Conservation (phyloP, 75 land plant species). For the Cupressus sempervirens region DNA sequence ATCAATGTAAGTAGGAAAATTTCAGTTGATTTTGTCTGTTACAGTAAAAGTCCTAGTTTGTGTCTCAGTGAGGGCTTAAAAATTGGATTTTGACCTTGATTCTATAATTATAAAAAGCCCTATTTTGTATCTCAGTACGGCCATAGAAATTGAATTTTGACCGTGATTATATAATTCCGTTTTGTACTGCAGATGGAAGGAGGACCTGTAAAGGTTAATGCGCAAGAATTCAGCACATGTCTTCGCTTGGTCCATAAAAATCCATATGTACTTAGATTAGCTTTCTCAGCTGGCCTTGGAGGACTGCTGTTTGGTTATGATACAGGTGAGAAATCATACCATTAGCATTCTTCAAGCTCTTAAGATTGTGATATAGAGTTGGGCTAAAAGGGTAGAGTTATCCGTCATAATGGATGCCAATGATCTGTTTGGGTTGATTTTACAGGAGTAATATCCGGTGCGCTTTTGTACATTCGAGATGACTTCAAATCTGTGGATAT, state of each 20-base stretch:
- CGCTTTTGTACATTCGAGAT: constrained; percentile 70
- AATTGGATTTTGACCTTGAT: background rate
- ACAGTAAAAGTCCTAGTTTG: background rate
- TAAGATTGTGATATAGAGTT: background rate
- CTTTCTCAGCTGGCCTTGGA: constrained; percentile 66
- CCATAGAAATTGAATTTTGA: background rate
- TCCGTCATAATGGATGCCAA: background rate
- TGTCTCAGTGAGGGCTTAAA: background rate
- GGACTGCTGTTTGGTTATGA: constrained; percentile 83
- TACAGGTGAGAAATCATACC: constrained; percentile 48
- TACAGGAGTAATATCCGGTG: constrained; percentile 84
- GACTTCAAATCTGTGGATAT: constrained; percentile 61
- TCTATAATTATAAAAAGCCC: background rate
- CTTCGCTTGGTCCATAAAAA: constrained; percentile 18
- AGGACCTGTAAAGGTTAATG: constrained; percentile 3
- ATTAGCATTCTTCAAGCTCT: background rate
- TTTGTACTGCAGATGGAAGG: constrained; percentile 8
- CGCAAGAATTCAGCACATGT: constrained; percentile 7
- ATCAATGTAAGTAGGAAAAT: background rate
- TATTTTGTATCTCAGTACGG: too few relatives aligned
- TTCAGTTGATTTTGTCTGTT: background rate
- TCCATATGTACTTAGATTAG: constrained; percentile 51
- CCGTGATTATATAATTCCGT: background rate
- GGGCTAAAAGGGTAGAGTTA: background rate
- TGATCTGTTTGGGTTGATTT: background rate